Base-by-base conservation (phyloP, 176 grass and related monocot genomes). In the Olyra latifolia region DNA sequence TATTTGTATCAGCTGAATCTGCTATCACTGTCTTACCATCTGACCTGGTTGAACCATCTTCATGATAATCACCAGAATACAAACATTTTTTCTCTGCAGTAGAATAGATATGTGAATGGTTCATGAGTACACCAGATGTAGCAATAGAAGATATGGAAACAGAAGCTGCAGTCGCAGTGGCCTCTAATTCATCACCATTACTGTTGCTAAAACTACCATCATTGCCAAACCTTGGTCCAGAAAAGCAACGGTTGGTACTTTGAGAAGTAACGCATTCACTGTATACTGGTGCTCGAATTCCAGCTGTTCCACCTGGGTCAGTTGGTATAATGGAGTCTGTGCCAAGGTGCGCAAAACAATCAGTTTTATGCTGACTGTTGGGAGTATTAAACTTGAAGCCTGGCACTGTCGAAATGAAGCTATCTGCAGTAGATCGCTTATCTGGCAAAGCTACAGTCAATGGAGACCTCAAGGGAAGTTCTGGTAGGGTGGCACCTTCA, bases 401-500 rank as follows among this genome's bases (percentile, higher is more conserved):
- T 76, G 96, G 88, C 68, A 95, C 78, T 48, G 56, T 79, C 1
- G 88, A 93, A 82, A 95, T 95, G 50, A 92, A 99, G 71, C 40
- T 88, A 66, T 95, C 89, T 62, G 78, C 80, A 55, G 78, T 76
- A 66, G 87, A 91, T 19, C 79, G 79, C 71, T 88, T 99, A 78
- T 99, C 77, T 62, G 88, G 93, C 74, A 93, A 84, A 40, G 88
- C 84, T 70, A 95, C 95, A 84, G 83, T 88, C 73, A 95, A 55
- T 84, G 96, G 90, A 81, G 92, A 88, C 80, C 87, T 79, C 49
- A 87, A 80, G 42, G 92, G 85, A 85, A 91, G 64, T 89, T 95
- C 96, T 72, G 86, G 86, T 79, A 93, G 63, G 72, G 79, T 89
- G 24, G 96, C 92, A 71, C 90, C 86, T 91, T 99, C 96, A 88